A percentile compares a stretch with the other conserved stretches of the same genome.
phyloP scores from a whole-genome alignment of 2,329 filamentous ascomycete species.

The Periconia sp. region DNA sequence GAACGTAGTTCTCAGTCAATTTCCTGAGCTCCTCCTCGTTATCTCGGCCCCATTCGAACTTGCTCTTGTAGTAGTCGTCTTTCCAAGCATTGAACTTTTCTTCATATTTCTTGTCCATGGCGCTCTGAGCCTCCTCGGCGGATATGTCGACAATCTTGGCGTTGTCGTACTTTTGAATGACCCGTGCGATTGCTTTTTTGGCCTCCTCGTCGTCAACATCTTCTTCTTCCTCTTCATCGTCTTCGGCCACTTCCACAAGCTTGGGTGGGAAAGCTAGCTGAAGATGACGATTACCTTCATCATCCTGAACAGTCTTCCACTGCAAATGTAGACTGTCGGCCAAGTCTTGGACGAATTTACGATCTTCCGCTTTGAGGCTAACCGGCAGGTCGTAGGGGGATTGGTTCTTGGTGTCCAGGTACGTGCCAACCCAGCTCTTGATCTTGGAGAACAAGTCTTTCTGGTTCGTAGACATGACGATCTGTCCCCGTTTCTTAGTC shows the following conservation, averaged over 20 bases:
- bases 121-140: conserved; percentile 74
- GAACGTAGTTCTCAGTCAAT: conserved; percentile 93
- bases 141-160: conserved; percentile 81
- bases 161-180: conserved; percentile 88
- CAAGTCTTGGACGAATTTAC: conserved; percentile 89
- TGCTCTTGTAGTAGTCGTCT: conserved; percentile 85
- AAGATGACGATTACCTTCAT: conserved; percentile 67
- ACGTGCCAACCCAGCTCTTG: conserved; percentile 77
- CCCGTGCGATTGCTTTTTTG: conserved; percentile 76
- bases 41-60: conserved; percentile 85
- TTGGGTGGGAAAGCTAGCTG: conserved; percentile 62
- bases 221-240: conserved; percentile 67
- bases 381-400: conserved; percentile 71
- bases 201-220: conserved; percentile 85
- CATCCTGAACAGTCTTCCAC: conserved; percentile 66
- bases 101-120: conserved; percentile 83
- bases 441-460: conserved; percentile 80
- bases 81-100: conserved; percentile 92
- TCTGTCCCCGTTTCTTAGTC: conserved; percentile 60
- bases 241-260: conserved; percentile 54
- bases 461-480: conserved; percentile 77
- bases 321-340: conserved; percentile 68
- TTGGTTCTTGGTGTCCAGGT: conserved; percentile 49
- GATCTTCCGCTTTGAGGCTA: conserved; percentile 76
- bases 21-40: conserved; percentile 78